phyloP scores from a whole-genome alignment of 176 grass and related monocot genomes.

The Carex pumila region DNA sequence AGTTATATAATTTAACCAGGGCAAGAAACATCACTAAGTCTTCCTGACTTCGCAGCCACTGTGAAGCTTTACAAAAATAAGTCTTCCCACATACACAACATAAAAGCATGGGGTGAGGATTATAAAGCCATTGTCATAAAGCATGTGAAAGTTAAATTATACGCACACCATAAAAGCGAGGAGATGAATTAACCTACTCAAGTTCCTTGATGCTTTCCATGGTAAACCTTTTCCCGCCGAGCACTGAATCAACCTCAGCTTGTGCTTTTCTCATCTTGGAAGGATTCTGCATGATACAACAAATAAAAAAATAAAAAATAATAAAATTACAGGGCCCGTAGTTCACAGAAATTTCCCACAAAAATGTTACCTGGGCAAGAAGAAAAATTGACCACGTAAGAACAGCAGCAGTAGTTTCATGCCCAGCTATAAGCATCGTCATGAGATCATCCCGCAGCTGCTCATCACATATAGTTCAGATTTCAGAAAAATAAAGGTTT shows the following conservation, averaged over 20 bases:
- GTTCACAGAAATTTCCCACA: not conserved
- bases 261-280: conserved; percentile 94
- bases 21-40: not conserved
- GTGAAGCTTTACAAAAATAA: not conserved
- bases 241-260: conserved; percentile 77
- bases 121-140: not conserved
- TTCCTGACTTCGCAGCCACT: not conserved
- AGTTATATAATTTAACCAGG: not conserved
- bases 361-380: conserved; percentile 57
- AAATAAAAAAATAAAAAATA: not conserved
- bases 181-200: conserved; percentile 47
- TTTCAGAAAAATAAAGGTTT: not conserved
- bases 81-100: not conserved
- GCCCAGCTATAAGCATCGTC: conserved; percentile 99
- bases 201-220: conserved; percentile 57
- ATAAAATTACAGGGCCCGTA: not conserved
- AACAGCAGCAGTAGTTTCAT: conserved; percentile 98
- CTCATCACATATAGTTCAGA: conserved; percentile 11
- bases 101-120: too few relatives aligned
- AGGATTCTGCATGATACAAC: conserved; percentile 50
- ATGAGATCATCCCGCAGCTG: conserved; percentile 97
- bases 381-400: conserved; percentile 88
- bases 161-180: conserved; percentile 4
- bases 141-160: not conserved
- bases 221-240: conserved; percentile 43